Evolutionary conservation across 352 stramenopile genomes (phyloP), one percentile per base, ranked within the genome.

Genomic region (Pythium utonaiense): DNA sequence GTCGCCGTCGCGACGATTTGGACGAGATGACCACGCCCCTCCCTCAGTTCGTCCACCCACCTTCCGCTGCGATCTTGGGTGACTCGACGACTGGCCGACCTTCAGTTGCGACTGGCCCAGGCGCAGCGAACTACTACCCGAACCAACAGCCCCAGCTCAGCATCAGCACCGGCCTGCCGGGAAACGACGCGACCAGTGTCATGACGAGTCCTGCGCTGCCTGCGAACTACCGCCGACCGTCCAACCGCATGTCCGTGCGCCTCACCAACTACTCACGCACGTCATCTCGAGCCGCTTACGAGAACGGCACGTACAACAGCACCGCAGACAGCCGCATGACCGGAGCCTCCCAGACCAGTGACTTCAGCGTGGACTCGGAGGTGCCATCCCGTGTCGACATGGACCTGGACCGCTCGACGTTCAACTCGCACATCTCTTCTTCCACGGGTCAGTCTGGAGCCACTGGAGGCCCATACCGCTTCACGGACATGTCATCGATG

Each of bases 401-500:
- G 40, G 21, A 19, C 17, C n/a, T 38, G 28, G 44, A 56, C 38
- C 57, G 57, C 2, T 28, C 41, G n/a, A 53, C 57, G 24, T 64
- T 45, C 52, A 49, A 61, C 53, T 67, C 60, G 50, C 60, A 49
- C 19, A 41, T 63, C 24, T 59, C 60, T 17, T 40, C 30, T 10
- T 22, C 47, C 41, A 53, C 41, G 8, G 50, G 25, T 47, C 27
- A 5, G 22, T 45, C 36, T 36, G 42, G 4, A 19, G 40, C 31
- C 22, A 22, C 45, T 21, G 53, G 69, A 33, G 64, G 71, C 17
- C 66, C 67, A 40, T 63, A 74, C 53, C 75, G 73, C 47, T 73
- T 76, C 50, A 81, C 75, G n/a, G 66, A 66, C 13, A 66, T 59
- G 4, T 84, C 75, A 10, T 80, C 75, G 3, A 65, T 65, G 2